Percentiles rank a stretch among this genome's conserved stretches.
Evolutionary conservation across 108 stramenopile species (phyloP).

Genomic region (Schizochytrium sp.): DNA sequence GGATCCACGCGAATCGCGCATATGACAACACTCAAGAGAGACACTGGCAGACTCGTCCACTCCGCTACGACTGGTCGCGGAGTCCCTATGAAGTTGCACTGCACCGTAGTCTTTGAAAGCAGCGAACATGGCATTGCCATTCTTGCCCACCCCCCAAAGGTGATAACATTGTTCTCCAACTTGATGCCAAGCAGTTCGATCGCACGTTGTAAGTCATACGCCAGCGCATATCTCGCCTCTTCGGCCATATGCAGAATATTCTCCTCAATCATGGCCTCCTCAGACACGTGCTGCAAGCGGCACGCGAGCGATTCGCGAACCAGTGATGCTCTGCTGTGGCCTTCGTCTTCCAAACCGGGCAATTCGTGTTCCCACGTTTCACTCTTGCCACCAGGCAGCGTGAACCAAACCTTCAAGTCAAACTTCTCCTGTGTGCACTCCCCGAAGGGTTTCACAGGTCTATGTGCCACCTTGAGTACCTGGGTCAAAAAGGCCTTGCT

Average conservation of each 20-base stretch:
- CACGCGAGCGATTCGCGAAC: constrained; percentile 23
- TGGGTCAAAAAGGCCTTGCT: background rate
- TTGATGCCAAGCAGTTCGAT: background rate
- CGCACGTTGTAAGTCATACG: background rate
- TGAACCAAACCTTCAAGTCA: background rate
- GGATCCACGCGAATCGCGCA: background rate
- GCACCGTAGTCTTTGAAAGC: background rate
- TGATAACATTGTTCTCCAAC: background rate
- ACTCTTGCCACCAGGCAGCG: background rate
- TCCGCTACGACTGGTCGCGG: background rate
- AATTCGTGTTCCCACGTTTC: background rate
- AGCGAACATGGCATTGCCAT: constrained; percentile 14
- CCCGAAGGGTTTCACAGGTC: constrained; percentile 3
- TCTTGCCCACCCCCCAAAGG: constrained; percentile 3
- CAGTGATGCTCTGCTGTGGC: background rate
- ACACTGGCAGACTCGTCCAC: constrained; percentile 10
- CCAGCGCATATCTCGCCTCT: constrained; percentile 6
- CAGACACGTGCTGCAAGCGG: constrained; percentile 27
- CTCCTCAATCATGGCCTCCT: constrained; percentile 52
- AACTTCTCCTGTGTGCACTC: constrained; percentile 9
- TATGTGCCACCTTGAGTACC: constrained; percentile 21
- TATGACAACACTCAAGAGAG: background rate
- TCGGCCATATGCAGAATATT: background rate
- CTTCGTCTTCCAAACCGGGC: background rate
- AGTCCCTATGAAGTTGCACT: constrained; percentile 2